Evolutionary conservation across 2,329 filamentous ascomycete genomes (phyloP).

Genomic region (Ceratocystis ficicola): DNA sequence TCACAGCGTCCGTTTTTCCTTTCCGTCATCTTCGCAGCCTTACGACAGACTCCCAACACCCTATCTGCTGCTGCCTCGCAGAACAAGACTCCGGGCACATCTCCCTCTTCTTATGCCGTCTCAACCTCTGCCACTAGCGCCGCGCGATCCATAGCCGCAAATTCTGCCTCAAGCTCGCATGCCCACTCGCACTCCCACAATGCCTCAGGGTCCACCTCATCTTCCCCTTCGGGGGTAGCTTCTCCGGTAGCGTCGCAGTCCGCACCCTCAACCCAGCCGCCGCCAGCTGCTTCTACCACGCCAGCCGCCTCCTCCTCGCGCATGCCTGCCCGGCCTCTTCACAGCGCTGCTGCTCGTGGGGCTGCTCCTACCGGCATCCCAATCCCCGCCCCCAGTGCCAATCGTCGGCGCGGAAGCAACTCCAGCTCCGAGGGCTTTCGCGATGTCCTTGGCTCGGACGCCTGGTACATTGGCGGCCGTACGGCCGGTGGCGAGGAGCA

Average conservation of each 20-base stretch:
- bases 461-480: constrained; percentile 70
- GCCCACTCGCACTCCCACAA: background rate
- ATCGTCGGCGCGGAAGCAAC: constrained; percentile 54
- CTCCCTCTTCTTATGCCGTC: constrained; percentile 25
- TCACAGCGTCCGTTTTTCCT: constrained; percentile 46
- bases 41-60: constrained; percentile 36
- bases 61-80: constrained; percentile 27
- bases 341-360: constrained; percentile 24
- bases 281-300: constrained; percentile 22
- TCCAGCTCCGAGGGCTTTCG: constrained; percentile 65
- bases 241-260: constrained; percentile 21
- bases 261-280: constrained; percentile 24
- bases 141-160: constrained; percentile 25
- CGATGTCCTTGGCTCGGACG: constrained; percentile 58
- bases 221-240: constrained; percentile 23
- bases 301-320: constrained; percentile 9
- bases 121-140: constrained; percentile 24
- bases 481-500: constrained; percentile 66
- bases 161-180: constrained; percentile 22
- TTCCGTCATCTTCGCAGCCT: constrained; percentile 44
- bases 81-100: constrained; percentile 30
- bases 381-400: constrained; percentile 28
- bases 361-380: constrained; percentile 30
- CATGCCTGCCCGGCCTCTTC: constrained; percentile 4
- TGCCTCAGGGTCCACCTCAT: constrained; percentile 27